Evolutionary conservation across 129 eudicot genomes (phyloP).

Genomic region (Chrysanthemum lavandulifolium): DNA sequence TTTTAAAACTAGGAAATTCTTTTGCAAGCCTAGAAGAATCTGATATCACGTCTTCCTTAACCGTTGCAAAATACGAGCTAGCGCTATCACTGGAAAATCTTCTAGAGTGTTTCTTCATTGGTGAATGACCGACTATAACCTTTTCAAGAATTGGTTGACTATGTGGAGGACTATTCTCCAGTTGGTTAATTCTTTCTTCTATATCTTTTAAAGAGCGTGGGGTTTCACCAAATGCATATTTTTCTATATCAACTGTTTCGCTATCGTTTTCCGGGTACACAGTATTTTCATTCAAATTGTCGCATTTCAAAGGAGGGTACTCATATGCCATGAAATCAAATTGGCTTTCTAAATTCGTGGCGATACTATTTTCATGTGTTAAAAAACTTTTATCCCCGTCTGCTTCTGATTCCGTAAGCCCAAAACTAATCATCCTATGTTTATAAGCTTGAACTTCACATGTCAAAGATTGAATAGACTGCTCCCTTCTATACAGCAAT

Average conservation of each 20-base stretch:
- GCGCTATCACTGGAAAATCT: conserved; percentile 54
- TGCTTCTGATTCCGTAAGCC: conserved; percentile 74
- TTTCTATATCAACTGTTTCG: conserved; percentile 66
- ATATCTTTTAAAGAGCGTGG: conserved; percentile 67
- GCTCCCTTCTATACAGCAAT: conserved; percentile 74
- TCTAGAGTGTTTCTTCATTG: conserved; percentile 62
- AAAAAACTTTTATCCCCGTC: conserved; percentile 50
- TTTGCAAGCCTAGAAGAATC: conserved; percentile 20
- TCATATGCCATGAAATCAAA: conserved; percentile 48
- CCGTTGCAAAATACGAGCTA: conserved; percentile 32
- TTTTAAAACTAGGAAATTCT: conserved; percentile 45
- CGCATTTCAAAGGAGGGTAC: conserved; percentile 81
- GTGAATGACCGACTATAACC: conserved; percentile 78
- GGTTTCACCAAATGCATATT: conserved; percentile 80
- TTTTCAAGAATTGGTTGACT: conserved; percentile 70
- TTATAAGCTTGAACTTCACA: conserved; percentile 85
- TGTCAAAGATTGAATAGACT: conserved; percentile 60
- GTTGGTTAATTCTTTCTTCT: conserved; percentile 65
- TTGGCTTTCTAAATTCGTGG: conserved; percentile 36
- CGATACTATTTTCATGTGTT: conserved; percentile 46
- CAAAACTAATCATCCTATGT: conserved; percentile 83
- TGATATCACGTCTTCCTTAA: conserved; percentile 44
- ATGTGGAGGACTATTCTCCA: conserved; percentile 62
- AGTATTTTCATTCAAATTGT: conserved; percentile 57
- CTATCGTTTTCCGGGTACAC: conserved; percentile 40